Percentiles rank a stretch among this genome's conserved stretches.
These are phyloP conservation scores for Neonectria faginata DNA, from an alignment of 2,329 filamentous ascomycete species.

Conservation along the genomic window DNA sequence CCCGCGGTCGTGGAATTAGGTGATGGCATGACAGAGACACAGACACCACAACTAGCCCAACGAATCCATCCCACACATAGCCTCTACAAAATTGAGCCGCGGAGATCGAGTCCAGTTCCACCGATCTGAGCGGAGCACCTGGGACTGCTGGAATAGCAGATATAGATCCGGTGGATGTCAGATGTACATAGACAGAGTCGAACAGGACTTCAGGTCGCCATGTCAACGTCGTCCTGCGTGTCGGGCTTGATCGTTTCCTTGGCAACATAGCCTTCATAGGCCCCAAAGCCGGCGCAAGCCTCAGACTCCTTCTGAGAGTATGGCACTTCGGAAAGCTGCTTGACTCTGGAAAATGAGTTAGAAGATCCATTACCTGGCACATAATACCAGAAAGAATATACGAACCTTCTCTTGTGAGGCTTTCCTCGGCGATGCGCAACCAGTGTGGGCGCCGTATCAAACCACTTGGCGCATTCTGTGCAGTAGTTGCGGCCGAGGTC, in stretches of 20 bases:
- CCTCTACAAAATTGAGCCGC: not conserved
- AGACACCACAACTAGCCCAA: conserved; percentile 1
- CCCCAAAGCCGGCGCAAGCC: conserved; percentile 78
- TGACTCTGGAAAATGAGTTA: conserved; percentile 68
- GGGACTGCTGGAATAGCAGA: not conserved
- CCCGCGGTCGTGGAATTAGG: conserved; percentile 59
- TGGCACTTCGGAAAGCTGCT: conserved; percentile 83
- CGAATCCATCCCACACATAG: not conserved
- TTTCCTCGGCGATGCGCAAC: conserved; percentile 84
- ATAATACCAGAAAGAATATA: conserved; percentile 26
- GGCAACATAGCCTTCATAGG: conserved; percentile 66
- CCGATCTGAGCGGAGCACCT: not conserved
- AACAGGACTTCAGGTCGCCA: conserved; percentile 46
- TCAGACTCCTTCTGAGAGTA: conserved; percentile 90
- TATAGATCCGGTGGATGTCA: conserved; percentile 4
- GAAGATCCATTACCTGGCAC: conserved; percentile 26
- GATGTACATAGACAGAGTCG: conserved; percentile 21
- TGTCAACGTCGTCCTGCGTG: conserved; percentile 48
- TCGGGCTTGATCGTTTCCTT: conserved; percentile 34
- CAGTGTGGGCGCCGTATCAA: conserved; percentile 84
- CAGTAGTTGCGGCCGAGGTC: conserved; percentile 90
- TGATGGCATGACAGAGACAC: conserved; percentile 47
- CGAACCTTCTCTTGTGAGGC: conserved; percentile 86
- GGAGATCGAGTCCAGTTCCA: not conserved
- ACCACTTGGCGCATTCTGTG: conserved; percentile 95